Evolutionary conservation across 2,329 filamentous ascomycete species (phyloP), one percentile per base, ranked within the genome.

Genomic region (Tolypocladium cylindrosporum): DNA sequence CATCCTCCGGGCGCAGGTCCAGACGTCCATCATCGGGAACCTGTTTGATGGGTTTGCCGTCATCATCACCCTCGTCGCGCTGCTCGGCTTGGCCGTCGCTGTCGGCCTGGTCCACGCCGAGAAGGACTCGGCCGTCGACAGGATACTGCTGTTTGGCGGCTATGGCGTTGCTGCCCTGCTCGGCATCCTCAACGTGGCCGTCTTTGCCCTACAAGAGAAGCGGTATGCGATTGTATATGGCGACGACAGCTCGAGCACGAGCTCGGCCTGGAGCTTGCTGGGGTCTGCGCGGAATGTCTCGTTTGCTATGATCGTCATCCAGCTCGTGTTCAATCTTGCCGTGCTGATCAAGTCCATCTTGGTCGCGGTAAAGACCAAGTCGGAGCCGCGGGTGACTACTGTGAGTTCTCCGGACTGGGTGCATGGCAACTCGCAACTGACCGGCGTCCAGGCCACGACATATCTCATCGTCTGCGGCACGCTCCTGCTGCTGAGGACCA

Each of bases 401-500:
- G 66, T 68, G 54, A 54, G 66, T 41, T 9, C 9, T 2, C 19
- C 2, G 19, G 21, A 19, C 19, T 19, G 19, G 8, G 48, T n/a
- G 14, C 19, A 6, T 19, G 8, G 14, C 2, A 13, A 21, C 16
- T 21, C 4, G 31, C 19, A 2, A 21, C 34, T 36, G 36, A 21
- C 36, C 10, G 16, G 4, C 24, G 9, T 3, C 13, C 24, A 69
- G 67, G 55, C 63, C 11, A 62, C 63, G 4, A 64, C 51, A 8
- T 64, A 64, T 51, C 60, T 70, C 9, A 58, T 70, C 14, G 62
- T 57, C 1, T 59, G 63, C 27, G 61, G 64, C 4, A 34, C 57
- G 1, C 57, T 70, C 4, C 68, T 68, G 65, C 59, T 71, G 2
- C 16, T 69, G 1, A 66, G 61, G 10, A 63, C 61, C 0, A 54